Evolutionary conservation across 23 red algal genomes (phyloP).

Genomic region (Gracilariopsis chorda): DNA sequence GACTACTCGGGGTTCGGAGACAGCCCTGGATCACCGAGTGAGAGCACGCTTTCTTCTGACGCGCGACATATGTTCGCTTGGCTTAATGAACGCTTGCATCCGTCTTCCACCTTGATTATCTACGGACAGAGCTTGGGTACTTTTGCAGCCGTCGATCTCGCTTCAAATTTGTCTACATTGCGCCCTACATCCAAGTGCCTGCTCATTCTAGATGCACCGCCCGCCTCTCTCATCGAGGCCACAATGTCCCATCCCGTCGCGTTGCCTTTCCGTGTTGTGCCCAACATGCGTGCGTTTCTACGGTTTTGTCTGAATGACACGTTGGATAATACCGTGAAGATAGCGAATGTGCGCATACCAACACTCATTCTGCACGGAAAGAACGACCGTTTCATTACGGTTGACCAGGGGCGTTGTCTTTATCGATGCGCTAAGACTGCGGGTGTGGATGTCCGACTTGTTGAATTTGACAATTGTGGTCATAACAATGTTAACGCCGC

Average conservation of each 20-base stretch:
- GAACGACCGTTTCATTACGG: conserved; percentile 33
- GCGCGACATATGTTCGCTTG: conserved; percentile 26
- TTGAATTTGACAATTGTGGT: conserved; percentile 17
- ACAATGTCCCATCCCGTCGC: conserved; percentile 55
- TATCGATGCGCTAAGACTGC: conserved; percentile 20
- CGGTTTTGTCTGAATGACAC: conserved; percentile 9
- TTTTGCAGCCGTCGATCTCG: conserved; percentile 63
- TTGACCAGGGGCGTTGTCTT: conserved; percentile 42
- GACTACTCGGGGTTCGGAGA: conserved; percentile 71
- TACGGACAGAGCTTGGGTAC: conserved; percentile 76
- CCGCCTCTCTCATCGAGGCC: conserved; percentile 50
- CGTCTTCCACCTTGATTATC: conserved; percentile 20
- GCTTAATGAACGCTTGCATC: conserved; percentile 30
- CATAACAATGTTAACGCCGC: conserved; percentile 59
- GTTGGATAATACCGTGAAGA: conserved; percentile 15
- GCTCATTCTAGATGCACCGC: conserved; percentile 61
- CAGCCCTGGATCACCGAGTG: conserved; percentile 14
- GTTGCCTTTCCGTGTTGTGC: conserved; percentile 18
- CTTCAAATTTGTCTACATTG: background rate
- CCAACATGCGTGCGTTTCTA: conserved; percentile 27
- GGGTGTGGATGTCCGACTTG: conserved; percentile 40
- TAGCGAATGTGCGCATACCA: conserved; percentile 4
- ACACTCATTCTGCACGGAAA: conserved; percentile 59
- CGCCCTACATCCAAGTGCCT: background rate
- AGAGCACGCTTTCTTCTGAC: conserved; percentile 24